Evolutionary conservation across 176 grass and related monocot genomes (phyloP), one percentile per base, ranked within the genome.

Genomic region (Avena sativa): DNA sequence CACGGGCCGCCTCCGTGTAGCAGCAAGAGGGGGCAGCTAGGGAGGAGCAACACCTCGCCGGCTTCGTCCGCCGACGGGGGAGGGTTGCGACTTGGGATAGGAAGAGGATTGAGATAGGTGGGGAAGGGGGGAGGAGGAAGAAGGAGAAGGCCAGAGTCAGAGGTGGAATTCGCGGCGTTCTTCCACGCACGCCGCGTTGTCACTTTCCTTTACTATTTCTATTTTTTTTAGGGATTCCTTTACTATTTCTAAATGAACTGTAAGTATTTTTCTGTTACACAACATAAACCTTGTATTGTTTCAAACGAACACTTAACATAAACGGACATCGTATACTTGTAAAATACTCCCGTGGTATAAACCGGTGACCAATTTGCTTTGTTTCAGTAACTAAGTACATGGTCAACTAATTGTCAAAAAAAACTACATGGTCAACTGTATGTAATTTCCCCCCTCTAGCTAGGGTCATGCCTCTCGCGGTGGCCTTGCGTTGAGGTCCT

Each of bases 141-240:
- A 72, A 32, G 57, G 13, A 21, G 5, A 21, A 34, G 76, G 76
- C 74, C 67, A 63, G 65, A 56, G 76, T 80, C 67, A 72, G 65
- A 56, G 76, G 9, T 44, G 76, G 76, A 85, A 46, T 60, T 72
- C 47, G 48, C 75, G 43, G 68, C 34, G 82, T 56, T 78, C 60
- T 79, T 83, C 72, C 48, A 68, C 26, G 63, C 64, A 67, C 64
- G 64, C 79, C 80, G 47, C 47, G 80, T 53, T 82, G 43, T 69
- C 80, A 15, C 63, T 82, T 82, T 69, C 12, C 46, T 67, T 46
- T 67, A 13, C 16, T 8, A 32, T 40, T 59, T 76, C 21, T 17
- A 19, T 28, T 28, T 28, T 28, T 28, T 28, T 28, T 28, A 28
- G 28, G 28, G 28, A 28, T 82, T 69, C 12, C 61, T 67, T 46